phyloP scores from a whole-genome alignment of 768 basidiomycete species.

The Mycena galericulata region DNA sequence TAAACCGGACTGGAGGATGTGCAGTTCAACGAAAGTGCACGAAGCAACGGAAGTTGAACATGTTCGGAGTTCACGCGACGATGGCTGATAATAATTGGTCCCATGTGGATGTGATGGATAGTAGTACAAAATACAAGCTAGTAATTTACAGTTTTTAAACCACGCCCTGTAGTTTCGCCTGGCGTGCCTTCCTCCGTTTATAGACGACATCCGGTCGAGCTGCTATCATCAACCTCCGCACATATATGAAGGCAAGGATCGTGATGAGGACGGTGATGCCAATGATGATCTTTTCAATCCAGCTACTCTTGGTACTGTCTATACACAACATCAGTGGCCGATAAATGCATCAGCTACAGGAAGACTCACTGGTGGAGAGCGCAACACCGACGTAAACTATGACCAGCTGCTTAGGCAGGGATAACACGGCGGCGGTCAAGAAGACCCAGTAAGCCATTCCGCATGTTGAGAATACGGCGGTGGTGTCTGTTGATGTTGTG shows the following conservation, averaged over 20 bases:
- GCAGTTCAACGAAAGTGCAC: no score
- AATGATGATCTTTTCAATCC: conserved; percentile 52
- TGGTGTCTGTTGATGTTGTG: conserved; percentile 52
- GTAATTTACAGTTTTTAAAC: background rate
- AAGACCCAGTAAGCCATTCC: conserved; percentile 55
- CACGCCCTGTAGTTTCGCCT: conserved; percentile 22
- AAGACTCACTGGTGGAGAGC: conserved; percentile 18
- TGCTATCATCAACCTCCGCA: conserved; percentile 50
- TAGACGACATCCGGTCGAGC: conserved; percentile 35
- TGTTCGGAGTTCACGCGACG: no score
- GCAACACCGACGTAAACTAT: conserved; percentile 56
- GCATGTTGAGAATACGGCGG: conserved; percentile 54
- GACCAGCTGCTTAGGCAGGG: conserved; percentile 58
- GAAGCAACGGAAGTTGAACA: no score
- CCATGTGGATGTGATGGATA: no score
- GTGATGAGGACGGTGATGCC: conserved; percentile 40
- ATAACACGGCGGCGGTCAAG: conserved; percentile 51
- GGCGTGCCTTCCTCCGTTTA: conserved; percentile 36
- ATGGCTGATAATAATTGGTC: no score
- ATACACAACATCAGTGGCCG: no score
- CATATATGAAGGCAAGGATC: conserved; percentile 51
- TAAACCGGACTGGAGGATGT: no score
- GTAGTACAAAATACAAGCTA: no score
- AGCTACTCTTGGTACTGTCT: conserved; percentile 37
- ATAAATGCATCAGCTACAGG: no score